Percentiles rank a stretch among this genome's conserved stretches.
phyloP scores from a whole-genome alignment of 2,329 filamentous ascomycete species.

The Dothiorella sarmentorum region DNA sequence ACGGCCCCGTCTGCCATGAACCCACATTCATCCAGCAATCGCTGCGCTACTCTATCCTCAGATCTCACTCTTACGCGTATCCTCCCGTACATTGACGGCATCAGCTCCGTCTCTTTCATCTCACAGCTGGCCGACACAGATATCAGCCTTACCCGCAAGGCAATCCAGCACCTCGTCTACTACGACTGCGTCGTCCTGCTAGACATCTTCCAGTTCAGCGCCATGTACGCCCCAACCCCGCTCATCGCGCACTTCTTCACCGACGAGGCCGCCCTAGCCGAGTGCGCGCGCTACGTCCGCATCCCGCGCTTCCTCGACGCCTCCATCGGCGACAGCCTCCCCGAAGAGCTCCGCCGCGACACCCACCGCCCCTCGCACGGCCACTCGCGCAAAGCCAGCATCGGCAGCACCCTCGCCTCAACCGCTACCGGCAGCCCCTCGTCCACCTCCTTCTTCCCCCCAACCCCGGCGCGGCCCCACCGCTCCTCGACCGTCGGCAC shows the following conservation, averaged over 20 bases:
- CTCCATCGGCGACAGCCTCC: not conserved
- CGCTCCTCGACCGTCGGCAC: conserved; percentile 15
- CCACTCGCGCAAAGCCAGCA: conserved; percentile 17
- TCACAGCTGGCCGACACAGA: conserved; percentile 82
- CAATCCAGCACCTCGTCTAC: conserved; percentile 84
- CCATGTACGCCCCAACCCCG: conserved; percentile 80
- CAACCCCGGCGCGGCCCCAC: not conserved
- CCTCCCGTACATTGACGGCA: conserved; percentile 82
- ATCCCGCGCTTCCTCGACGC: conserved; percentile 38
- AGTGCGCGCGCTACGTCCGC: conserved; percentile 78
- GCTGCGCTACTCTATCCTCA: conserved; percentile 53
- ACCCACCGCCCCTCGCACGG: not conserved
- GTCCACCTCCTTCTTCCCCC: not conserved
- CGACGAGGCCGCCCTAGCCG: conserved; percentile 74
- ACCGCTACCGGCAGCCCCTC: conserved; percentile 7
- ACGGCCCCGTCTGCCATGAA: conserved; percentile 6
- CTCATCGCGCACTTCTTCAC: conserved; percentile 76
- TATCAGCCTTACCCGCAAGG: conserved; percentile 78
- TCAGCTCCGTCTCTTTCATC: conserved; percentile 84
- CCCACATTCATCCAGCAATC: conserved; percentile 28
- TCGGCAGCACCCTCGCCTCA: conserved; percentile 3
- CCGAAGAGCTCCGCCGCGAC: not conserved
- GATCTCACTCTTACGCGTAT: conserved; percentile 76
- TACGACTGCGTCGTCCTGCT: conserved; percentile 88
- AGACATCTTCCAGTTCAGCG: conserved; percentile 91